Evolutionary conservation across 768 basidiomycete species (phyloP).

Genomic region (Kwoniella newhampshirensis): DNA sequence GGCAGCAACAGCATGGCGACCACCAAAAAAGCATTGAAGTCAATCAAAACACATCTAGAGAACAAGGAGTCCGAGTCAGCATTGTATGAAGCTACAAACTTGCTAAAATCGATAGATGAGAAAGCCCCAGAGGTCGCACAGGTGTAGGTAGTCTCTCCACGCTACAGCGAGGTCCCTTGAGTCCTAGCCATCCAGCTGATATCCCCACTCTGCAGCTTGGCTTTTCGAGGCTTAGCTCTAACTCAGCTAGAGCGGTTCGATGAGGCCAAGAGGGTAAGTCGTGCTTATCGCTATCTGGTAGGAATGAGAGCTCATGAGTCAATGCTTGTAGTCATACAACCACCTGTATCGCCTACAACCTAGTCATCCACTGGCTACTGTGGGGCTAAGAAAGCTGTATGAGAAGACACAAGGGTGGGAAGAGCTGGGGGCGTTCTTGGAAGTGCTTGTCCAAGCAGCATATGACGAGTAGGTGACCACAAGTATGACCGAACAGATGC

Average conservation of each 20-base stretch:
- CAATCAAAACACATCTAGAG: conserved; percentile 41
- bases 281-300: not conserved
- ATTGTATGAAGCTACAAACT: conserved; percentile 33
- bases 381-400: conserved; percentile 48
- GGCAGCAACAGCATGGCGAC: conserved; percentile 16
- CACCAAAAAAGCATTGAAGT: conserved; percentile 45
- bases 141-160: conserved; percentile 25
- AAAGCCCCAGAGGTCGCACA: conserved; percentile 36
- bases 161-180: not conserved
- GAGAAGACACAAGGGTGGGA: conserved; percentile 34
- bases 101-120: conserved; percentile 33
- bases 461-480: conserved; percentile 61
- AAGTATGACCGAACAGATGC: not conserved
- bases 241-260: conserved; percentile 70
- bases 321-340: conserved; percentile 64
- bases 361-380: conserved; percentile 67
- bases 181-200: not conserved
- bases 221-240: conserved; percentile 78
- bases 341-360: conserved; percentile 72
- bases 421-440: conserved; percentile 52
- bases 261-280: conserved; percentile 82
- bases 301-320: conserved; percentile 3
- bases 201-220: conserved; percentile 66
- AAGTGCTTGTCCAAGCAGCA: conserved; percentile 63
- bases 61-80: conserved; percentile 37